phyloP scores from a whole-genome alignment of 1,284 basidiomycete species.

The Flammula alnicola region DNA sequence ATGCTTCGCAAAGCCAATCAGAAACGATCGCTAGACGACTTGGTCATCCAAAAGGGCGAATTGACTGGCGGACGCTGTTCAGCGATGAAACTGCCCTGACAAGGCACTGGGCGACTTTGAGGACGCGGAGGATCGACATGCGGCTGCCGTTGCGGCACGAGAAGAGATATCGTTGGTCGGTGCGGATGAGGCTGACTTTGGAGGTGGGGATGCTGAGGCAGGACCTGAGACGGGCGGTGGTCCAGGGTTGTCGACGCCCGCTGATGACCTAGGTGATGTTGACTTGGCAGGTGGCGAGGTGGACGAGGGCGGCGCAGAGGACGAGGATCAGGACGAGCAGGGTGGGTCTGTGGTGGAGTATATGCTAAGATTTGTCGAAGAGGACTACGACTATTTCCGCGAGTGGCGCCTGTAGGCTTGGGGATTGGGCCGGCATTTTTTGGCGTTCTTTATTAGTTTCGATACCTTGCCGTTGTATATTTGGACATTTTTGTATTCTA shows the following conservation, averaged over 20 bases:
- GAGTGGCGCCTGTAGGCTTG: slow-evolving; percentile 63
- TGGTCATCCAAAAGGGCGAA: slow-evolving; percentile 94
- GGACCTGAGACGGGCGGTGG: slow-evolving; percentile 29
- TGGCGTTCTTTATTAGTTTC: slow-evolving; percentile 7
- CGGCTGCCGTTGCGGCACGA: slow-evolving; percentile 77
- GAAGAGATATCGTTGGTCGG: slow-evolving; percentile 76
- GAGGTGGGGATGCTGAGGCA: slow-evolving; percentile 49
- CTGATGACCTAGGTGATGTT: slow-evolving; percentile 39
- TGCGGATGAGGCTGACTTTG: slow-evolving; percentile 80
- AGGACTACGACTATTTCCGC: slow-evolving; percentile 79
- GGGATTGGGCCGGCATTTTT: slow-evolving; percentile 10
- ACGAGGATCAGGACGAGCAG: slow-evolving; percentile 44
- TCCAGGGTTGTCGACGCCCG: slow-evolving; percentile 20
- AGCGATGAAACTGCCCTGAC: slow-evolving; percentile 52
- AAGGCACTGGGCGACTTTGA: slow-evolving; percentile 82
- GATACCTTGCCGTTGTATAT: slow-evolving; percentile 6
- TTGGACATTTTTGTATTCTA: slow-evolving; percentile 8
- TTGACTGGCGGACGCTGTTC: slow-evolving; percentile 95
- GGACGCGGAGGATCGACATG: slow-evolving; percentile 85
- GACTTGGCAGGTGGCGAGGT: slow-evolving; percentile 31
- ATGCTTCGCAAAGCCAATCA: slow-evolving; percentile 97
- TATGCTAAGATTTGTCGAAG: slow-evolving; percentile 80
- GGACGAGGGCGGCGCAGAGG: slow-evolving; percentile 23
- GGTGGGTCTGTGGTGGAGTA: slow-evolving; percentile 83
- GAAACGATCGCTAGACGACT: slow-evolving; percentile 88